Evolutionary conservation across 1,284 basidiomycete species (phyloP), one percentile per base, ranked within the genome.

Genomic region (Pisolithus thermaeus): DNA sequence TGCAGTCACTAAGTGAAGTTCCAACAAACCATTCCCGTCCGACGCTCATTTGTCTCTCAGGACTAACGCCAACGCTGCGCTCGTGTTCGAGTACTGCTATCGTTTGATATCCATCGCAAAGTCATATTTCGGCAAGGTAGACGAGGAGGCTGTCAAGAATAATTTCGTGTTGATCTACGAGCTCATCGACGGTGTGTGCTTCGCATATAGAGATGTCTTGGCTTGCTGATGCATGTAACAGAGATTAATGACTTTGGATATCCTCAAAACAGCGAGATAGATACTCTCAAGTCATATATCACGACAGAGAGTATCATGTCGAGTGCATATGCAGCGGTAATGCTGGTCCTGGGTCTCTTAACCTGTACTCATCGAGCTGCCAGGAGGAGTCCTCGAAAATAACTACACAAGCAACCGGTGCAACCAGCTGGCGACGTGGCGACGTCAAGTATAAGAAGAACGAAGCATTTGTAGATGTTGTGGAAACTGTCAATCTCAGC

Each of bases 161-260:
- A 99, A 99, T 74, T 99, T 99, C 73, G 91, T 94, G 36, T 73
- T 97, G 50, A 94, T 97, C 50, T 97, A 97, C 64, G 94, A 97
- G 70, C 79, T 97, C 30, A 87, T 97, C 56, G 94, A 97, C 63
- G 94, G 93, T 93, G 57, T 93, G 57, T 51, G 79, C 56, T 36
- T 27, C n/a, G 4, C 18, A 4, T 37, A 6, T 23, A 38, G 20
- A 45, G 11, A 12, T 14, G 8, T 41, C 16, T n/a, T 3, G 6
- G 23, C 20, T 40, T 50, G 55, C 32, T 50, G 52, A 45, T 23
- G 41, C 35, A 5, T 25, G 41, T 16, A 32, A 39, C 67, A 97
- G 95, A 99, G 73, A 97, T 98, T 67, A 85, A 92, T 64, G 96
- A 99, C 72, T 99, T 98, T 73, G 96, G 97, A 39, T 99, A 96